phyloP scores from a whole-genome alignment of 441 rosid species.

The Eutrema salsugineum region DNA sequence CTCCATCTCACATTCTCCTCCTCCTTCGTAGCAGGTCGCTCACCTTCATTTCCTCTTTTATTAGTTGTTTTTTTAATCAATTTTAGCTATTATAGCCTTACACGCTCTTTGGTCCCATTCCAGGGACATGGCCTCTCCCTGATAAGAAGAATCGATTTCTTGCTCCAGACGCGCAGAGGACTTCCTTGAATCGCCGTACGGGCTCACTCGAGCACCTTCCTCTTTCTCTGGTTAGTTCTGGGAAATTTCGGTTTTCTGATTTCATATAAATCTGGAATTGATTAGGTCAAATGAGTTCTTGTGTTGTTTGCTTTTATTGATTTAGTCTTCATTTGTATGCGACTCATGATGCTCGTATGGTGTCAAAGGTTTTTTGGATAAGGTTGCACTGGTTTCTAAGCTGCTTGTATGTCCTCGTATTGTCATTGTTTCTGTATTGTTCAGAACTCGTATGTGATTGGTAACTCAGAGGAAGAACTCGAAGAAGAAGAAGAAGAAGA shows the following conservation, averaged over 20 bases:
- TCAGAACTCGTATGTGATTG: conserved; percentile 15
- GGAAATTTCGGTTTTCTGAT: neutral
- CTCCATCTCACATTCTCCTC: conserved; percentile 4
- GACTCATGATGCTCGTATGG: neutral
- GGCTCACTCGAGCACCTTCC: conserved; percentile 1
- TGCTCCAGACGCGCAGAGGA: neutral
- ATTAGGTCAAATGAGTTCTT: neutral
- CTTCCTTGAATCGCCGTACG: neutral
- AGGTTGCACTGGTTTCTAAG: conserved; percentile 5
- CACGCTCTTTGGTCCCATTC: neutral
- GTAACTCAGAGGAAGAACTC: conserved; percentile 21
- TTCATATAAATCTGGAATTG: neutral
- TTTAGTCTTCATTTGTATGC: neutral
- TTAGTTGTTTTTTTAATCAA: neutral
- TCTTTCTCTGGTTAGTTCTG: conserved; percentile 17
- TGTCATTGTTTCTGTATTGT: neutral
- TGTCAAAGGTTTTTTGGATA: conserved; percentile 14
- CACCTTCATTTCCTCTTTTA: neutral
- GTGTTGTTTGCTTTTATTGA: neutral
- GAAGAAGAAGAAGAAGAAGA: too few relatives aligned
- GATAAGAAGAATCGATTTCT: conserved; percentile 5
- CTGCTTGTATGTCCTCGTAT: neutral
- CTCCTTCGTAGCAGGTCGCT: conserved; percentile 8
- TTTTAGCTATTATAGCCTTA: neutral
- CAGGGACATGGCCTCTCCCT: conserved; percentile 10